Evolutionary conservation across 306 rosid genomes (phyloP).

Genomic region (Phaseolus lunatus): DNA sequence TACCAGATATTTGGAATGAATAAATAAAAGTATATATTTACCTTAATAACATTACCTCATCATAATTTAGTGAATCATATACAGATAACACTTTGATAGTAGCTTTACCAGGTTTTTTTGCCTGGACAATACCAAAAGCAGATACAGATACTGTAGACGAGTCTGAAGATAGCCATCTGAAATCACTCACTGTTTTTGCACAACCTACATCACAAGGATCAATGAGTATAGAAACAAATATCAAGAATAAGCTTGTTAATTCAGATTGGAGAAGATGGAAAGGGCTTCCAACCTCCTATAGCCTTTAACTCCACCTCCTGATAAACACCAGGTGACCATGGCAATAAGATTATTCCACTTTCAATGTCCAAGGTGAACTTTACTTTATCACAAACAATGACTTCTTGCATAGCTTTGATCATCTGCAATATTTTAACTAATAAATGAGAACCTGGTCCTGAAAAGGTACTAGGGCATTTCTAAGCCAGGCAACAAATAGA

Average conservation of each 20-base stretch:
- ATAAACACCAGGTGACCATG: conserved; percentile 84
- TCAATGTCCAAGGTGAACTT: conserved; percentile 61
- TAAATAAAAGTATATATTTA: conserved; percentile 19
- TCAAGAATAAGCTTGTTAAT: conserved; percentile 33
- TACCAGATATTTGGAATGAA: conserved; percentile 12
- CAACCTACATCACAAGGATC: conserved; percentile 65
- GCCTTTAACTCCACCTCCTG: conserved; percentile 86
- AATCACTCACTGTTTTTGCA: conserved; percentile 74
- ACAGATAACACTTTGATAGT: conserved; percentile 74
- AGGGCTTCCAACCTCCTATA: conserved; percentile 75
- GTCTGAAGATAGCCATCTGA: conserved; percentile 90
- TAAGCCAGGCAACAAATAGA: conserved; percentile 26
- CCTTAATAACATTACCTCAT: conserved; percentile 69
- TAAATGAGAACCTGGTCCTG: conserved; percentile 41
- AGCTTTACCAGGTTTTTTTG: conserved; percentile 89
- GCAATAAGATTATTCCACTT: conserved; percentile 67
- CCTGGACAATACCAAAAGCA: conserved; percentile 87
- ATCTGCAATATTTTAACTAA: conserved; percentile 50
- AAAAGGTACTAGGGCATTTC: conserved; percentile 23
- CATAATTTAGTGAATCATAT: conserved; percentile 76
- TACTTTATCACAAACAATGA: conserved; percentile 77
- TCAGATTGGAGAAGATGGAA: conserved; percentile 46
- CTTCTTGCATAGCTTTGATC: conserved; percentile 75
- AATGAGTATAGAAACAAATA: conserved; percentile 39
- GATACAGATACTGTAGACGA: conserved; percentile 69